phyloP scores from a whole-genome alignment of 2,329 filamentous ascomycete genomes.

The Penicillium sp. region DNA sequence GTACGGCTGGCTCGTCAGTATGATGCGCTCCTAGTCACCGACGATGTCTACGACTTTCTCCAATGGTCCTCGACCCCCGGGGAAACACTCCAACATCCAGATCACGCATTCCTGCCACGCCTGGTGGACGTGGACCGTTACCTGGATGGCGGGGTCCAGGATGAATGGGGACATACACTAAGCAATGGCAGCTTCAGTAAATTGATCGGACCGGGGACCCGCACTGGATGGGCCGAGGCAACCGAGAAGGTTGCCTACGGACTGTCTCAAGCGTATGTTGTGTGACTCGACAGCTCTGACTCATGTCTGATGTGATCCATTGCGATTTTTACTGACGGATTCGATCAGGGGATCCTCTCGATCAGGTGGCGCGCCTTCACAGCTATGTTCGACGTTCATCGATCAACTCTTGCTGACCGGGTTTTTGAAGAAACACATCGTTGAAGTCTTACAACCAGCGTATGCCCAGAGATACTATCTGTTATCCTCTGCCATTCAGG shows the following conservation, averaged over 20 bases:
- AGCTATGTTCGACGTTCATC: conserved; percentile 54
- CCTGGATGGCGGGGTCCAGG: conserved; percentile 54
- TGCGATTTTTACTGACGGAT: neutral
- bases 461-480: conserved; percentile 51
- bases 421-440: conserved; percentile 50
- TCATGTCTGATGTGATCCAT: conserved; percentile 2
- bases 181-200: conserved; percentile 92
- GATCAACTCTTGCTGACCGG: conserved; percentile 50
- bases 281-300: too few relatives aligned
- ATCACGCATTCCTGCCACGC: conserved; percentile 56
- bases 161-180: conserved; percentile 70
- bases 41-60: conserved; percentile 92
- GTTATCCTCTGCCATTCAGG: conserved; percentile 55
- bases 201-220: conserved; percentile 69
- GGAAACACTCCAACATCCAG: conserved; percentile 14
- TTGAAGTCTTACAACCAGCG: conserved; percentile 48
- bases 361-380: conserved; percentile 56
- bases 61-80: conserved; percentile 58
- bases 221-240: conserved; percentile 84
- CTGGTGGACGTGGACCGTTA: conserved; percentile 71
- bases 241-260: conserved; percentile 56
- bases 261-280: conserved; percentile 53
- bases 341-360: conserved; percentile 48
- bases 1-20: conserved; percentile 70
- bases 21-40: conserved; percentile 75